Base-by-base conservation (phyloP, 345 rosid species). In the Hypericum perforatum region DNA sequence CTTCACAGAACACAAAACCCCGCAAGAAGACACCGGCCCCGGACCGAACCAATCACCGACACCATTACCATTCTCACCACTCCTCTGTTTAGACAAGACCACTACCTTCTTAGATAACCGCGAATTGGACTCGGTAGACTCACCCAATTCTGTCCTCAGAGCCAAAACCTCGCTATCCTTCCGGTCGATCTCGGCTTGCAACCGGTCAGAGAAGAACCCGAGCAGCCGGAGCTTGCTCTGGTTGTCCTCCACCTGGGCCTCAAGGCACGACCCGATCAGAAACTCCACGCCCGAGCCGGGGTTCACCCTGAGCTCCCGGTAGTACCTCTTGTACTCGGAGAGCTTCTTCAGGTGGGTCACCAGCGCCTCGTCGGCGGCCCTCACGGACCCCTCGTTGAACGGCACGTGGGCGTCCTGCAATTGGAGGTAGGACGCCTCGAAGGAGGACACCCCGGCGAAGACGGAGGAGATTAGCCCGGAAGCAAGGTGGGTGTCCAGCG, bases 201-300 rank as follows among this genome's bases (percentile, higher is more conserved):
- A 71, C 40, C 87, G 80, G 57, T 85, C 75, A 0, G 95, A 85
- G 11, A 87, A 74, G 2, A 75, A 79, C 63, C 67, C 90, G 41
- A 92, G 61, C 46, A 82, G 74, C 50, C 98, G 71, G 60, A 92
- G 78, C 81, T 85, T 88, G 87, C 92, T 88, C 62, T 92, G 98
- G 64, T 92, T 88, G 74, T 92, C 96, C 45, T 81, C 82, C 10
- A 92, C 98, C 41, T 73, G 79, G 70, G 92, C 94, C 56, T 92
- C 98, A 63, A 85, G 77, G 44, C 81, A 77, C 29, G 98, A 88
- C 67, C 86, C 82, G 70, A 83, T 43, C 0, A 70, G 58, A 57
- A 80, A 75, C 70, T 62, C 80, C 3, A 46, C 42, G 10, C 48
- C 78, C 43, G 70, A 65, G 49, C 69, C 79, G 38, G 82, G 70